A percentile compares a stretch with the other conserved stretches of the same genome.
Conservation (phyloP, 257 asterid species). For the Penstemon davidsonii region DNA sequence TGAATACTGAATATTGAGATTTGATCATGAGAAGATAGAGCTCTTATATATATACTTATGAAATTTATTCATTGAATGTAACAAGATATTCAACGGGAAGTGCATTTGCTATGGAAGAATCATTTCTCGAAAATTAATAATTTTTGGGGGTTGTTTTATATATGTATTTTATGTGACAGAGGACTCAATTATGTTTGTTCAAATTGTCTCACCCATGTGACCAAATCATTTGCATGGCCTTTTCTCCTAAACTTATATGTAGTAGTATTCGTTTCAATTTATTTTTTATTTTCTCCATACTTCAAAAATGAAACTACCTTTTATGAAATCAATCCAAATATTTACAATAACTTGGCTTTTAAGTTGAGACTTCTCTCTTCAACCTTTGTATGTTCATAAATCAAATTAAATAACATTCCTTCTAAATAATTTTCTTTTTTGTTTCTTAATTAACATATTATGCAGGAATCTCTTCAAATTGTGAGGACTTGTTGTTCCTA, state of each 20-base stretch:
- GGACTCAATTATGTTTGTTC: slow-evolving; percentile 32
- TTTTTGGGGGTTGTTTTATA: slow-evolving; percentile 16
- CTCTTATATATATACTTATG: slow-evolving; percentile 26
- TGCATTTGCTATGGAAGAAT: slow-evolving; percentile 39
- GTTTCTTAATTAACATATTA: too few species aligned
- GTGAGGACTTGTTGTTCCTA: too few species aligned
- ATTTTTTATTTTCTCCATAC: too few species aligned
- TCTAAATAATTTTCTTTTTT: background rate
- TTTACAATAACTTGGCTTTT: slow-evolving; percentile 22
- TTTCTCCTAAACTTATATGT: slow-evolving; percentile 28
- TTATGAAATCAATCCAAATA: too few species aligned
- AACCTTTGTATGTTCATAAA: slow-evolving; percentile 10
- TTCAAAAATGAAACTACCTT: too few species aligned
- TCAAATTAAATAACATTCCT: background rate
- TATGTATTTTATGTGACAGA: slow-evolving; percentile 18
- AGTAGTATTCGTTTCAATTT: background rate
- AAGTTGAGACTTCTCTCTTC: slow-evolving; percentile 23
- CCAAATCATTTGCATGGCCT: slow-evolving; percentile 64
- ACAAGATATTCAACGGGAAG: slow-evolving; percentile 46
- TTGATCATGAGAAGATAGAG: background rate
- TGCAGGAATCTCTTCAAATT: too few species aligned
- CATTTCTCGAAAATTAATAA: slow-evolving; percentile 11
- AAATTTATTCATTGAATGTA: slow-evolving; percentile 7
- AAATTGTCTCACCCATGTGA: slow-evolving; percentile 60
- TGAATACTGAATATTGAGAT: background rate